Conservation (phyloP, 176 grass and related monocot species). For the Aegilops sharonensis region DNA sequence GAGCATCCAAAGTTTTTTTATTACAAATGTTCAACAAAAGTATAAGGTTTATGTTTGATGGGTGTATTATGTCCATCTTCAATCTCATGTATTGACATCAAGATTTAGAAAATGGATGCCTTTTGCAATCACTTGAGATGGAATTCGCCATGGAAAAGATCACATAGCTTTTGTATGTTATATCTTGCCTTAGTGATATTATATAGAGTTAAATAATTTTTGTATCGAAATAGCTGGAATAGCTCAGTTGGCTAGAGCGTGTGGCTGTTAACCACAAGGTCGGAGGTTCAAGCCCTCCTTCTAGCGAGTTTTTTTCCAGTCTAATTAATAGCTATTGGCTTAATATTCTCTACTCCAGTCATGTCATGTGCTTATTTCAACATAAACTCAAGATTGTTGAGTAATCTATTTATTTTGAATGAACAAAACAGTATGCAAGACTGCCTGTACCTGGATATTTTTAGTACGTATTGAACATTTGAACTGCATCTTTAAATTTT, state of each 20-base stretch:
- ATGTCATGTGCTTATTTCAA: background rate
- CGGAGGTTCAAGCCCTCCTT: constrained; percentile 21
- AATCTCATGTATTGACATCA: too few species aligned
- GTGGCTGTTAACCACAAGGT: constrained; percentile 81
- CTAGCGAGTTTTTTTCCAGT: background rate
- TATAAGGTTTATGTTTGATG: background rate
- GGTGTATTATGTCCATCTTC: too few species aligned
- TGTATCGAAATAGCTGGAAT: constrained; percentile 41
- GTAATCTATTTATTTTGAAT: background rate
- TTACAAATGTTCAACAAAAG: background rate
- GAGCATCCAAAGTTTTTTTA: background rate
- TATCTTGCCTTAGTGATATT: too few species aligned
- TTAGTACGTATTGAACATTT: too few species aligned
- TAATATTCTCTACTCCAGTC: background rate
- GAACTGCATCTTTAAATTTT: too few species aligned
- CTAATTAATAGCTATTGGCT: too few species aligned
- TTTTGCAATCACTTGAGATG: too few species aligned
- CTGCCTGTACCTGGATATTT: background rate
- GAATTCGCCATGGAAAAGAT: too few species aligned
- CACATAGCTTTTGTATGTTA: too few species aligned
- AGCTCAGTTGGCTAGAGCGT: constrained; percentile 87
- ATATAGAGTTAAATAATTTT: too few species aligned
- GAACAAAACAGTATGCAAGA: background rate
- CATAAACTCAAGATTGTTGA: background rate
- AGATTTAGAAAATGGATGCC: too few species aligned